Percentiles rank a stretch among this genome's conserved stretches.
Evolutionary conservation across 2,329 filamentous ascomycete genomes (phyloP).

Genomic region (Tolypocladium ovalisporum): DNA sequence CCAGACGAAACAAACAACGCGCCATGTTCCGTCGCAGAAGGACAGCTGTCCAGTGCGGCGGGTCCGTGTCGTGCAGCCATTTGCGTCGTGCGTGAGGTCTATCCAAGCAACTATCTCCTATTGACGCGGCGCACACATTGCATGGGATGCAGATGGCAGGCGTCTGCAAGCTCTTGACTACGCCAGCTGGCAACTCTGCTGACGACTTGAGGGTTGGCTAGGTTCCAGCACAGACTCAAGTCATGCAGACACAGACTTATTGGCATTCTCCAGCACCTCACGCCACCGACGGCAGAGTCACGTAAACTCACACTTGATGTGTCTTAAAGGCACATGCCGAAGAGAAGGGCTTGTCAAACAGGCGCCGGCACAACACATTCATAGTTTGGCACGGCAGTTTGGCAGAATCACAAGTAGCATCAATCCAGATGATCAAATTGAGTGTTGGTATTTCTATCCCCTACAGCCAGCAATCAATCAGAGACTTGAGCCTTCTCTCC

Average conservation of each 20-base stretch:
- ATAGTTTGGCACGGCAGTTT: neutral
- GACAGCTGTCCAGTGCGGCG: neutral
- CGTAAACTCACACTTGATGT: neutral
- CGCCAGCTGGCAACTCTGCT: neutral
- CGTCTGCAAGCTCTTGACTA: neutral
- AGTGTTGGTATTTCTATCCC: neutral
- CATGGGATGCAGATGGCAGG: neutral
- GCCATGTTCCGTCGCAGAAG: neutral
- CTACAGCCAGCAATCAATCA: neutral
- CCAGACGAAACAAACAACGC: neutral
- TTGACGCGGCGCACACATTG: neutral
- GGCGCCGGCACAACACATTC: neutral
- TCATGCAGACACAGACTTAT: neutral
- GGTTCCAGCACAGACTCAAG: neutral
- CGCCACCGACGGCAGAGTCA: neutral
- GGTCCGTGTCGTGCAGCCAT: neutral
- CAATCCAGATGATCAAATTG: neutral
- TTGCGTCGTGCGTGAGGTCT: conserved; percentile 11
- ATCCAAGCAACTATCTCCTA: conserved; percentile 14
- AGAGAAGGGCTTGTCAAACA: neutral
- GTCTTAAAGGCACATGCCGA: neutral
- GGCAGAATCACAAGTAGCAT: neutral
- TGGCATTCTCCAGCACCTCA: neutral
- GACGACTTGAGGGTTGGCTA: neutral
- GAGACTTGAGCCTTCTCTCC: neutral